A percentile compares a stretch with the other conserved stretches of the same genome.
Evolutionary conservation across 2,329 filamentous ascomycete species (phyloP).

Genomic region (Ceratocystis huliohia): DNA sequence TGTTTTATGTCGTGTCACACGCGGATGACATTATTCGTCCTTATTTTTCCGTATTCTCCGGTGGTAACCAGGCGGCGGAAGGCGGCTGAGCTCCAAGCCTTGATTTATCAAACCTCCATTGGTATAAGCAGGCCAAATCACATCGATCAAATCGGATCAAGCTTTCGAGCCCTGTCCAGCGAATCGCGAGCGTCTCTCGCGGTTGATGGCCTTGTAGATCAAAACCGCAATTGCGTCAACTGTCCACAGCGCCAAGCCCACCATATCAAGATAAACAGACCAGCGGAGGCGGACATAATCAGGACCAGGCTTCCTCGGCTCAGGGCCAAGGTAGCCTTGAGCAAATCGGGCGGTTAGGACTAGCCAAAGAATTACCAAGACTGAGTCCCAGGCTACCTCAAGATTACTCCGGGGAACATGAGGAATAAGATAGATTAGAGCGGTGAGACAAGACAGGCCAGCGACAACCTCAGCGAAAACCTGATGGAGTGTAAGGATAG

Average conservation of each 20-base stretch:
- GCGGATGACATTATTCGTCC: too few species aligned
- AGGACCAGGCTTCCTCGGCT: slow-evolving; percentile 15
- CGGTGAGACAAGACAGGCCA: slow-evolving; percentile 15
- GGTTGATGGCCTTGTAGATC: slow-evolving; percentile 15
- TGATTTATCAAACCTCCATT: too few species aligned
- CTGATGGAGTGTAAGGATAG: not conserved
- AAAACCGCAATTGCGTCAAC: slow-evolving; percentile 15
- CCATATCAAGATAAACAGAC: slow-evolving; percentile 19
- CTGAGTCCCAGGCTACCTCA: slow-evolving; percentile 17
- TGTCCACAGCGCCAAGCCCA: slow-evolving; percentile 17
- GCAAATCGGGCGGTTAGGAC: slow-evolving; percentile 16
- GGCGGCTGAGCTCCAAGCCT: too few species aligned
- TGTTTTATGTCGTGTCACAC: too few species aligned
- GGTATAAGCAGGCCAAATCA: too few species aligned
- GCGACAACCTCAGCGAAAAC: slow-evolving; percentile 17
- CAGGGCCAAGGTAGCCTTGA: slow-evolving; percentile 15
- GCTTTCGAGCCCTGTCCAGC: not conserved
- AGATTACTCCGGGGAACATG: slow-evolving; percentile 14
- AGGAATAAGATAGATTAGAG: slow-evolving; percentile 19
- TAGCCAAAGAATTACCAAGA: slow-evolving; percentile 19
- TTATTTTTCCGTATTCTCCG: not conserved
- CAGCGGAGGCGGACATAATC: slow-evolving; percentile 18
- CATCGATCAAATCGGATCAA: not conserved
- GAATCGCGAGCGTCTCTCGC: slow-evolving; percentile 8
- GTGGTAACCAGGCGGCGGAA: too few species aligned